Evolutionary conservation across 1,139 yeast genomes (phyloP).

Genomic region (Magnusiomyces suaveolens): DNA sequence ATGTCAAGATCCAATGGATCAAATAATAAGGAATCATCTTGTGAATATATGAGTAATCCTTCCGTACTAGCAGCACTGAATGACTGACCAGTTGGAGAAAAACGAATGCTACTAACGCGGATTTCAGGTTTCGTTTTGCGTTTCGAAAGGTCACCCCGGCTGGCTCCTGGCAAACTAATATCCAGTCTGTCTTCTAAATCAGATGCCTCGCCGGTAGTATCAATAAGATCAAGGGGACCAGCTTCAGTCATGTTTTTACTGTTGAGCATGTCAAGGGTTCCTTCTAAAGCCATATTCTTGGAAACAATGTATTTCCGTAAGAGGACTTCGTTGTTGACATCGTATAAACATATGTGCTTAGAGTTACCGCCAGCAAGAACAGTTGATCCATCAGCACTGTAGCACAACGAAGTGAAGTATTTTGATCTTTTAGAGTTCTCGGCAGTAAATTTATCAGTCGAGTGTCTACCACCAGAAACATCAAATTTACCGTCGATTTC

Average conservation of each 20-base stretch:
- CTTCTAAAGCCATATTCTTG: slow-evolving; percentile 81
- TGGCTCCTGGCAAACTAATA: slow-evolving; percentile 74
- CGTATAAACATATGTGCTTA: slow-evolving; percentile 84
- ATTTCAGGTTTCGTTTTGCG: slow-evolving; percentile 73
- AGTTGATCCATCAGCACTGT: slow-evolving; percentile 82
- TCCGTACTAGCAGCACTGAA: slow-evolving; percentile 96
- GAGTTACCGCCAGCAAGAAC: slow-evolving; percentile 91
- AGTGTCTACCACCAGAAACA: slow-evolving; percentile 75
- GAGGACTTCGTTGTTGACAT: slow-evolving; percentile 76
- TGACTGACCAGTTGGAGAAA: slow-evolving; percentile 84
- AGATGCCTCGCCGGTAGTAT: slow-evolving; percentile 74
- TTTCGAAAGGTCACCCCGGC: slow-evolving; percentile 76
- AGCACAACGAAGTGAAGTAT: slow-evolving; percentile 69
- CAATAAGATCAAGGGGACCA: slow-evolving; percentile 75
- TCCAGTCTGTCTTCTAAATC: slow-evolving; percentile 81
- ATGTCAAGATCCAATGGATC: slow-evolving; percentile 94
- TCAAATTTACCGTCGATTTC: slow-evolving; percentile 81
- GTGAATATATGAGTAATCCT: slow-evolving; percentile 74
- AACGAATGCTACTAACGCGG: slow-evolving; percentile 63
- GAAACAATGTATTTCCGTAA: slow-evolving; percentile 76
- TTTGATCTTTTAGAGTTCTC: slow-evolving; percentile 77
- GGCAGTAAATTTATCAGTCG: slow-evolving; percentile 72
- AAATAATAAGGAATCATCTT: slow-evolving; percentile 64
- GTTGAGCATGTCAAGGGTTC: slow-evolving; percentile 72
- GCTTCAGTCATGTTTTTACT: slow-evolving; percentile 79